These are phyloP conservation scores for Mycena filopes DNA, from an alignment of 768 basidiomycete species.

Conservation along the genomic window DNA sequence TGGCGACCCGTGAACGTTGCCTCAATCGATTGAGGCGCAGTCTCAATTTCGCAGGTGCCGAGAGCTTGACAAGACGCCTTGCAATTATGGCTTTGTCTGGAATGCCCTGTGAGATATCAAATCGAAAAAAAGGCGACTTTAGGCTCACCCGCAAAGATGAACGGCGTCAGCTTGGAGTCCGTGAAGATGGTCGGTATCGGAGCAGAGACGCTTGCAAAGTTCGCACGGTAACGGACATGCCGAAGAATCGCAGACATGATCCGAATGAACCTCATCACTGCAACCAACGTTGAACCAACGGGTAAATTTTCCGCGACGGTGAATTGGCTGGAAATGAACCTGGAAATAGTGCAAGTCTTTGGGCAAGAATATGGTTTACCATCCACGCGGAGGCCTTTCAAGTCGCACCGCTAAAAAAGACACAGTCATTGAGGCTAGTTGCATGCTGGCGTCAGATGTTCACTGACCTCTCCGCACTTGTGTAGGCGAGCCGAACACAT, in stretches of 20 bases:
- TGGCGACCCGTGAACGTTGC: slow-evolving; percentile 70
- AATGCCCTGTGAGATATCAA: too few species aligned
- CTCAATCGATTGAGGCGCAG: slow-evolving; percentile 66
- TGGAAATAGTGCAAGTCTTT: slow-evolving; percentile 53
- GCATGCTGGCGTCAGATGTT: slow-evolving; percentile 1
- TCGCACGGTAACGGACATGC: slow-evolving; percentile 66
- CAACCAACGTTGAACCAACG: neutral
- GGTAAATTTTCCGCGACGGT: neutral
- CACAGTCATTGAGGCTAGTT: slow-evolving; percentile 16
- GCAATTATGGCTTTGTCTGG: slow-evolving; percentile 66
- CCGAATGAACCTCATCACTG: slow-evolving; percentile 57
- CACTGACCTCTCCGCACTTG: slow-evolving; percentile 62
- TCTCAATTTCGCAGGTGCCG: slow-evolving; percentile 71
- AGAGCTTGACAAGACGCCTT: slow-evolving; percentile 49
- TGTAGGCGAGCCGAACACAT: slow-evolving; percentile 64
- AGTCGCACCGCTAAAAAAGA: slow-evolving; percentile 53
- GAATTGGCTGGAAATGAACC: slow-evolving; percentile 39
- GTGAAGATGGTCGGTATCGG: slow-evolving; percentile 61
- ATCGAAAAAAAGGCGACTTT: too few species aligned
- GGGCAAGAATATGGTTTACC: slow-evolving; percentile 52
- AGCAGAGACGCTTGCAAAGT: slow-evolving; percentile 66
- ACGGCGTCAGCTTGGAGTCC: slow-evolving; percentile 49
- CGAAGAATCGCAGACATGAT: slow-evolving; percentile 61
- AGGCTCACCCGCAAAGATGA: slow-evolving; percentile 68
- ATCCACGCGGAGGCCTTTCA: slow-evolving; percentile 42